Conservation (phyloP, 176 grass and related monocot genomes). For the Oryza brachyantha region DNA sequence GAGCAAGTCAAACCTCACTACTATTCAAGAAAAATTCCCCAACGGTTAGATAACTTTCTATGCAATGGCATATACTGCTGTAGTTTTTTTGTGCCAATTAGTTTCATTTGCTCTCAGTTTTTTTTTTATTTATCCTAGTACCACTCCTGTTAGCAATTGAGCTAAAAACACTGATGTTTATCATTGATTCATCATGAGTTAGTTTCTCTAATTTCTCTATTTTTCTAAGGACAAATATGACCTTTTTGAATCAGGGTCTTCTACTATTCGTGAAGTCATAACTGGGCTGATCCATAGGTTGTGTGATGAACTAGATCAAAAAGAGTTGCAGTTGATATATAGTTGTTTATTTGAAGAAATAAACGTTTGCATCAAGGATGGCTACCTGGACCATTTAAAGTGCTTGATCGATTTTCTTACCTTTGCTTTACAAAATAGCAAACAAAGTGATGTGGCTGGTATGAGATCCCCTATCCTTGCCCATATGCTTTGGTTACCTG, state of each 20-base stretch:
- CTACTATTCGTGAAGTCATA: constrained; percentile 53
- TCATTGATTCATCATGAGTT: not conserved
- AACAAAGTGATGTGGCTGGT: constrained; percentile 51
- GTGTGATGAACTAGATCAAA: constrained; percentile 63
- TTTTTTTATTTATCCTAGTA: not conserved
- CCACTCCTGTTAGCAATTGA: not conserved
- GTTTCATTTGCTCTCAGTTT: constrained; percentile 20
- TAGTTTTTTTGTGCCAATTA: constrained; percentile 6
- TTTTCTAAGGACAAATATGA: too few species aligned
- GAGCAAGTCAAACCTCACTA: constrained; percentile 50
- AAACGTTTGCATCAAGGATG: constrained; percentile 44
- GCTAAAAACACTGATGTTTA: not conserved
- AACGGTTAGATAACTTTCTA: constrained; percentile 52
- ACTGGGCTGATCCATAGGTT: constrained; percentile 70
- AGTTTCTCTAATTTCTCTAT: not conserved
- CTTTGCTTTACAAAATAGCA: constrained; percentile 56
- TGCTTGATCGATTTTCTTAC: constrained; percentile 60
- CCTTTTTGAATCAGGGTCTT: constrained; percentile 37
- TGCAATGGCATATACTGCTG: not conserved
- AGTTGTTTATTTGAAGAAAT: constrained; percentile 68
- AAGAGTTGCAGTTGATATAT: constrained; percentile 66
- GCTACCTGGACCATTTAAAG: constrained; percentile 66
- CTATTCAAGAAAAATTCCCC: constrained; percentile 52
- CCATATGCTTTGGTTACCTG: constrained; percentile 11
- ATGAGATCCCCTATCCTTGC: constrained; percentile 21